Evolutionary conservation across 768 basidiomycete species (phyloP).

Genomic region (Suillus clintonianus): DNA sequence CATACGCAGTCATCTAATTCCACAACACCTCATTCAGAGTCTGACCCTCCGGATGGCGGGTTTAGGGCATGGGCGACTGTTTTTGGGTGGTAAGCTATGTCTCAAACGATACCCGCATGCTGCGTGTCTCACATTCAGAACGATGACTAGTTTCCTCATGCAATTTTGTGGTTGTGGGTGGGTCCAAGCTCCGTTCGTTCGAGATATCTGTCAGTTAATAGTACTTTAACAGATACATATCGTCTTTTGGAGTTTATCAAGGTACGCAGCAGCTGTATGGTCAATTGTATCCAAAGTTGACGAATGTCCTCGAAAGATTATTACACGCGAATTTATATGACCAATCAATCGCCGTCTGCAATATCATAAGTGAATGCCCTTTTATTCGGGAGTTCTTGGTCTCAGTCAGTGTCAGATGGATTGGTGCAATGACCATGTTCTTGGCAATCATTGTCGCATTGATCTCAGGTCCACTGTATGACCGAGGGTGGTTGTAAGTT

Average conservation of each 20-base stretch:
- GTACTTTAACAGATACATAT: constrained; percentile 16
- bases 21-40: background rate
- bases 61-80: constrained; percentile 13
- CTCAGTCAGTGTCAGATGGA: constrained; percentile 29
- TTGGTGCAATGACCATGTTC: constrained; percentile 46
- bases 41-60: constrained; percentile 9
- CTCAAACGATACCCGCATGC: background rate
- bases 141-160: constrained; percentile 18
- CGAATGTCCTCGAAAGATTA: constrained; percentile 28
- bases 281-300: background rate
- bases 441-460: constrained; percentile 39
- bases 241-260: constrained; percentile 37
- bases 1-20: background rate
- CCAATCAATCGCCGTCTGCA: constrained; percentile 25
- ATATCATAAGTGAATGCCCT: constrained; percentile 24
- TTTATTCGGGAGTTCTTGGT: constrained; percentile 26
- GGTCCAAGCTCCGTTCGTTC: background rate
- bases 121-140: background rate
- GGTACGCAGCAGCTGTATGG: constrained; percentile 9
- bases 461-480: constrained; percentile 44
- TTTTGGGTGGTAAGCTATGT: constrained; percentile 8
- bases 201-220: background rate
- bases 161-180: constrained; percentile 32
- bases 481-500: constrained; percentile 46
- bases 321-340: constrained; percentile 31